A percentile compares a stretch with the other conserved stretches of the same genome.
Evolutionary conservation across 208 protist genomes (phyloP).

Genomic region (Trypanosoma brucei): DNA sequence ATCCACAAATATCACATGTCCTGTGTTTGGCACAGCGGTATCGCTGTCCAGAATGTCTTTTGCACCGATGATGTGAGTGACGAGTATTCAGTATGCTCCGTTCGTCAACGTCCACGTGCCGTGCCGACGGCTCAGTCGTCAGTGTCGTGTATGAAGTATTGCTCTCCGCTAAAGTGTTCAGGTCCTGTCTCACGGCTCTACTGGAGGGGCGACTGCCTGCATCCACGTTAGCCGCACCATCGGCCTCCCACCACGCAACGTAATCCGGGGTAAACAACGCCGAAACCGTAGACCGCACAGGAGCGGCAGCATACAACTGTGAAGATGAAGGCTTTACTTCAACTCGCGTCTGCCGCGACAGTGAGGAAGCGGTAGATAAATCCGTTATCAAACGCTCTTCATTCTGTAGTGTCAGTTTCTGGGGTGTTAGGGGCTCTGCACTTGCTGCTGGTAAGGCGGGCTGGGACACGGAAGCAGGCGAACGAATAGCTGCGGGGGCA

Average conservation of each 20-base stretch:
- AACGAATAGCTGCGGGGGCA: slow-evolving; percentile 18
- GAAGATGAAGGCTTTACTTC: background rate
- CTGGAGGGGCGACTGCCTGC: slow-evolving; percentile 7
- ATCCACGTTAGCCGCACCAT: background rate
- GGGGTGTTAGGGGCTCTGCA: background rate
- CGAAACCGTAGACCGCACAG: background rate
- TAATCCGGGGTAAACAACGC: slow-evolving; percentile 31
- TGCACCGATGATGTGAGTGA: slow-evolving; percentile 11
- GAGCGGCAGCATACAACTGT: background rate
- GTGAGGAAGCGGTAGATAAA: slow-evolving; percentile 9
- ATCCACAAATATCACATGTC: background rate
- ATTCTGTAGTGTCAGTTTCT: background rate
- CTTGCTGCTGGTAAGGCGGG: background rate
- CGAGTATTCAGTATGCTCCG: background rate
- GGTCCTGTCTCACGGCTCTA: slow-evolving; percentile 11
- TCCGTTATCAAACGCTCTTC: slow-evolving; percentile 9
- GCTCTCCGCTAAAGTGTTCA: slow-evolving; percentile 38
- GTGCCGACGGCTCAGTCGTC: slow-evolving; percentile 27
- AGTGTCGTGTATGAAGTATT: slow-evolving; percentile 69
- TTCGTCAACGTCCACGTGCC: background rate
- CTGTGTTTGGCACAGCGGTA: slow-evolving; percentile 27
- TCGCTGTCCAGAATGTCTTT: slow-evolving; percentile 11
- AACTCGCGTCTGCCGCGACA: background rate
- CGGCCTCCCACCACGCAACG: slow-evolving; percentile 76
- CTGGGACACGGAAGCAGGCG: slow-evolving; percentile 11